These are phyloP conservation scores for Rossbeevera mucosa DNA, from an alignment of 768 basidiomycete genomes.

Conservation along the genomic window DNA sequence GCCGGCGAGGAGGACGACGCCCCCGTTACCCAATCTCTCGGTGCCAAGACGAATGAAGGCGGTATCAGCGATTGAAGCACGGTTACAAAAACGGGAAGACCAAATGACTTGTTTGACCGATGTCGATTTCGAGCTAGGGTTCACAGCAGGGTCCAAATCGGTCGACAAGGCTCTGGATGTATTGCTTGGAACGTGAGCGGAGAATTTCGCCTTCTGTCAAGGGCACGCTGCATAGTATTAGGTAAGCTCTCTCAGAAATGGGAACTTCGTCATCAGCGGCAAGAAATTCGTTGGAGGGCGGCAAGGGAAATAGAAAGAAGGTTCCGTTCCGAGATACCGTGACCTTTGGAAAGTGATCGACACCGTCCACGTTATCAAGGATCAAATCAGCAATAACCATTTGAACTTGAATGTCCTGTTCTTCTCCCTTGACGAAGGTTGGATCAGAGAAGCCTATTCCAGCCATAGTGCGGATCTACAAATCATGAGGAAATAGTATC, in stretches of 20 bases:
- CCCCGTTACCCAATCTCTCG: constrained; percentile 7
- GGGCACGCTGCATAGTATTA: constrained; percentile 41
- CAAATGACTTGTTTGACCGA: constrained; percentile 37
- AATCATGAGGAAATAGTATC: not conserved
- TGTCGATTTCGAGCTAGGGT: too few relatives aligned
- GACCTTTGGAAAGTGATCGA: constrained; percentile 6
- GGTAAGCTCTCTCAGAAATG: constrained; percentile 26
- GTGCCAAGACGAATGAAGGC: constrained; percentile 32
- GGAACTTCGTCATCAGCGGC: constrained; percentile 1
- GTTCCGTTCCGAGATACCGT: constrained; percentile 27
- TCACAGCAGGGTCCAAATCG: constrained; percentile 37
- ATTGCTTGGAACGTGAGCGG: constrained; percentile 34
- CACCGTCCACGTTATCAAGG: constrained; percentile 18
- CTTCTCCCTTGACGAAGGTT: constrained; percentile 22
- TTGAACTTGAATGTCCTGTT: constrained; percentile 31
- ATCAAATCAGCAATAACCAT: constrained; percentile 46
- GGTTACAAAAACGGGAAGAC: constrained; percentile 44
- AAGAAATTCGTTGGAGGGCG: constrained; percentile 17
- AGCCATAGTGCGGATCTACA: constrained; percentile 39
- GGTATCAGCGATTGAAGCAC: constrained; percentile 39
- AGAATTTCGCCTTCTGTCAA: constrained; percentile 33
- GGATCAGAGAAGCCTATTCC: constrained; percentile 46
- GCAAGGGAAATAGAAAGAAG: constrained; percentile 38
- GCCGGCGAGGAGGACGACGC: constrained; percentile 31
- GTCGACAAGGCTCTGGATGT: constrained; percentile 41